These are phyloP conservation scores for Delonix regia DNA, from an alignment of 306 rosid species.

Conservation along the genomic window DNA sequence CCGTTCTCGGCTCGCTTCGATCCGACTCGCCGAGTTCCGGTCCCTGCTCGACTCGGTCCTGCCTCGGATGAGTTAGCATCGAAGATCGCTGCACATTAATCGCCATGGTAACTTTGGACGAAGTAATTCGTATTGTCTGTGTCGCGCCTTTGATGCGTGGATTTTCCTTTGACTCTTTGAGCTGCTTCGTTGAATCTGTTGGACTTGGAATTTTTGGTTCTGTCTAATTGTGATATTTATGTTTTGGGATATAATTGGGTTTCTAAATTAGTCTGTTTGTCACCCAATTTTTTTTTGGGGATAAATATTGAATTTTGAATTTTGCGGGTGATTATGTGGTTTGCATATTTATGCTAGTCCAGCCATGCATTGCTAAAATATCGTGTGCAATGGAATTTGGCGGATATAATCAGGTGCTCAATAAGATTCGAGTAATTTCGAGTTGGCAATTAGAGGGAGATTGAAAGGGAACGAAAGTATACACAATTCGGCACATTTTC, in stretches of 20 bases:
- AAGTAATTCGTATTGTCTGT: conserved; percentile 3
- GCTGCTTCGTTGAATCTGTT: conserved; percentile 59
- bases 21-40: conserved; percentile 66
- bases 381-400: conserved; percentile 29
- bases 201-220: conserved; percentile 31
- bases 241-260: conserved; percentile 2
- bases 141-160: conserved; percentile 30
- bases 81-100: conserved; percentile 66
- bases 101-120: conserved; percentile 73
- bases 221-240: neutral
- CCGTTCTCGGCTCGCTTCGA: conserved; percentile 51
- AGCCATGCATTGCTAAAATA: conserved; percentile 36
- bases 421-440: conserved; percentile 34
- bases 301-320: conserved; percentile 17
- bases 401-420: conserved; percentile 10
- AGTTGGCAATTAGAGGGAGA: conserved; percentile 12
- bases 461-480: neutral
- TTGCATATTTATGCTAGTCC: conserved; percentile 6
- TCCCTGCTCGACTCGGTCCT: conserved; percentile 42
- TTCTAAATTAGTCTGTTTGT: conserved; percentile 21
- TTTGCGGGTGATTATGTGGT: neutral
- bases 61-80: conserved; percentile 85
- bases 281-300: neutral
- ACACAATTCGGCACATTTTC: neutral
- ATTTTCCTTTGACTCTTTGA: conserved; percentile 49